A percentile compares a stretch with the other conserved stretches of the same genome.
Conservation (phyloP, 495 filamentous ascomycete species). For the Penicillium maclennaniae region DNA sequence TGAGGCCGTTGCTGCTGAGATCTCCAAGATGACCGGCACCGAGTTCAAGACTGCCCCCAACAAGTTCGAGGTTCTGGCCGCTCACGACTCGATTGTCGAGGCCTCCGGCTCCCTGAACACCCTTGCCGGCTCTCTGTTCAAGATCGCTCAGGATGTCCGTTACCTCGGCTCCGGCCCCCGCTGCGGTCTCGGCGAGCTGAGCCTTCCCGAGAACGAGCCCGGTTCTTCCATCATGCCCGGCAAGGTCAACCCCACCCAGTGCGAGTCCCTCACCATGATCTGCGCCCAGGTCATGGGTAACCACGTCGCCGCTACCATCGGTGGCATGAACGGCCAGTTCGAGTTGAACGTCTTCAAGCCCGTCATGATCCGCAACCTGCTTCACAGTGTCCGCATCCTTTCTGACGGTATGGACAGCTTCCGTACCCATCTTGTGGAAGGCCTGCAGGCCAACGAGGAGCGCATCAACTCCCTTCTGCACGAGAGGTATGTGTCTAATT, state of each 20-base stretch:
- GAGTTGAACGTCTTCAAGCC: conserved; percentile 99
- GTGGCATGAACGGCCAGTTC: conserved; percentile 97
- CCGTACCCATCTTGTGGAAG: conserved; percentile 85
- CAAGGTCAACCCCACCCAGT: conserved; percentile 99
- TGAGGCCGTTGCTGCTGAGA: conserved; percentile 83
- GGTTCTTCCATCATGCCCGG: conserved; percentile 98
- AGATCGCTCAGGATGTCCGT: conserved; percentile 97
- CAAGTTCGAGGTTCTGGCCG: conserved; percentile 98
- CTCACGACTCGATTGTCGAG: conserved; percentile 94
- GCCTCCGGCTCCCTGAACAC: conserved; percentile 92
- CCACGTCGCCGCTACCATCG: conserved; percentile 83
- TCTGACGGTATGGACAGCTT: conserved; percentile 92
- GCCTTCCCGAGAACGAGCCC: conserved; percentile 95
- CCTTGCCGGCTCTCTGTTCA: conserved; percentile 86
- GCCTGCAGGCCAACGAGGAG: conserved; percentile 88
- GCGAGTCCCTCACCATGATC: conserved; percentile 96
- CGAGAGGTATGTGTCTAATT: conserved; percentile 56
- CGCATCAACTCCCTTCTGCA: conserved; percentile 83
- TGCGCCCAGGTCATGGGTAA: conserved; percentile 98
- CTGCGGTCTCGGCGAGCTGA: conserved; percentile 90
- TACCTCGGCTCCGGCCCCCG: conserved; percentile 95
- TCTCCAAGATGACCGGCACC: conserved; percentile 84
- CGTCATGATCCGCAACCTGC: conserved; percentile 86
- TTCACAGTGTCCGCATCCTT: conserved; percentile 84
- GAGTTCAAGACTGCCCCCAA: conserved; percentile 96